phyloP scores from a whole-genome alignment of 2,329 filamentous ascomycete genomes.

The Phialocephala subalpina region DNA sequence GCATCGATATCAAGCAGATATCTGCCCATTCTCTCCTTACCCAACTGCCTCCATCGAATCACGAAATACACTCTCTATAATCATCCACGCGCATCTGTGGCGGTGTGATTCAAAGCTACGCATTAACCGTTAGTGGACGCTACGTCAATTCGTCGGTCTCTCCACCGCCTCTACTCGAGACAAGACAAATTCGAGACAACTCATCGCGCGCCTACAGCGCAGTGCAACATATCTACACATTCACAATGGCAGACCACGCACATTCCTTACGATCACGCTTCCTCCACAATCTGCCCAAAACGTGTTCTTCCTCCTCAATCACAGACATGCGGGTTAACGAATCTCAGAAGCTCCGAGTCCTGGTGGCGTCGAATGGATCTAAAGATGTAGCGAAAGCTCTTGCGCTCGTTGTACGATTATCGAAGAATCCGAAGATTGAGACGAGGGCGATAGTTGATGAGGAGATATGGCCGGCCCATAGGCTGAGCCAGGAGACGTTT shows the following conservation, averaged over 20 bases:
- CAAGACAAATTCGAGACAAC: constrained; percentile 2
- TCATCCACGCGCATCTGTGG: constrained; percentile 10
- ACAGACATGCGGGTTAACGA: constrained; percentile 54
- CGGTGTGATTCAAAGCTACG: constrained; percentile 5
- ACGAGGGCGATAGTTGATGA: constrained; percentile 71
- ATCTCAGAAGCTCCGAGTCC: constrained; percentile 62
- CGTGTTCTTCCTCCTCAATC: constrained; percentile 38
- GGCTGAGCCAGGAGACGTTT: constrained; percentile 68
- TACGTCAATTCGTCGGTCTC: constrained; percentile 8
- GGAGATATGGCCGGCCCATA: constrained; percentile 57
- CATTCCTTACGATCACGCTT: constrained; percentile 8
- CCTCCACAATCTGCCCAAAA: neutral
- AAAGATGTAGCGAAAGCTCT: constrained; percentile 72
- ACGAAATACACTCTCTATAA: neutral
- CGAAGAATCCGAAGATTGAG: constrained; percentile 69
- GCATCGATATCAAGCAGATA: neutral
- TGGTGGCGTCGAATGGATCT: constrained; percentile 71
- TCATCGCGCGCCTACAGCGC: constrained; percentile 6
- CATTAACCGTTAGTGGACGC: neutral
- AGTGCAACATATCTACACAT: neutral
- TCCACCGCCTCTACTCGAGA: constrained; percentile 15
- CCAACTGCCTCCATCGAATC: neutral
- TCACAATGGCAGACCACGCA: constrained; percentile 16
- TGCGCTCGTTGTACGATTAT: constrained; percentile 70
- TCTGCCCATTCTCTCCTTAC: neutral